Evolutionary conservation across 2,329 filamentous ascomycete species (phyloP), one percentile per base, ranked within the genome.

Genomic region (Fusarium sterilihyphosum): DNA sequence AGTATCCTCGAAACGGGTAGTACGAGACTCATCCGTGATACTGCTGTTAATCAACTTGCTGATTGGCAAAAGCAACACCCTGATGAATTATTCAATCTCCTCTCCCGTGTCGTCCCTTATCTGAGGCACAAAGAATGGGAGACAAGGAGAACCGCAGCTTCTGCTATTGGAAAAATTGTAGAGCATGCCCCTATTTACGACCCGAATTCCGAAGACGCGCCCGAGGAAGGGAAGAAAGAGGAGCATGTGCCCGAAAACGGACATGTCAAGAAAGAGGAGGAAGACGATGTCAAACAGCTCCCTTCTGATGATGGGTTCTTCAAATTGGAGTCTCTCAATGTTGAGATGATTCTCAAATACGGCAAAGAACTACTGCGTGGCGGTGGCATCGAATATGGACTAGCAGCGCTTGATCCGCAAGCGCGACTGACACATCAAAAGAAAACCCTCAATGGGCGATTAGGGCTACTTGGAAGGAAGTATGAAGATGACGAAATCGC

Each of bases 41-140:
- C 96, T 73, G 97, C 96, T 72, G 96, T 97, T 71, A 95, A 97
- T 81, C 96, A 99, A 85, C 89, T 99, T 73, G 96, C 95, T 71
- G 96, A 99, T 84, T 96, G 98, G 83, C 97, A 99, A 84, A 98
- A 98, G 82, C 94, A 96, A 82, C 96, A 98, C 79, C 96, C 96
- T 1, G 96, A 99, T 84, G 97, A 99, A 83, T 87, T 99, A 3
- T 98, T 98, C 85, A 98, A 98, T 81, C 89, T 99, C 12, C 88
- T 99, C 18, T 96, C 94, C 37, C 90, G 96, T 70, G 95, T 99
- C 38, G 92, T 99, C n/a, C 96, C 96, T 2, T 99, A 98, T 83
- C 88, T 99, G 37, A 91, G 94, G 67, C 96, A 96, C 77, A 98
- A 96, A 82, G 96, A 95, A 81, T 99, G 96, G 96, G 96, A 99